These are phyloP conservation scores for Aspergillus asperescens DNA, from an alignment of 495 filamentous ascomycete genomes.

Conservation along the genomic window DNA sequence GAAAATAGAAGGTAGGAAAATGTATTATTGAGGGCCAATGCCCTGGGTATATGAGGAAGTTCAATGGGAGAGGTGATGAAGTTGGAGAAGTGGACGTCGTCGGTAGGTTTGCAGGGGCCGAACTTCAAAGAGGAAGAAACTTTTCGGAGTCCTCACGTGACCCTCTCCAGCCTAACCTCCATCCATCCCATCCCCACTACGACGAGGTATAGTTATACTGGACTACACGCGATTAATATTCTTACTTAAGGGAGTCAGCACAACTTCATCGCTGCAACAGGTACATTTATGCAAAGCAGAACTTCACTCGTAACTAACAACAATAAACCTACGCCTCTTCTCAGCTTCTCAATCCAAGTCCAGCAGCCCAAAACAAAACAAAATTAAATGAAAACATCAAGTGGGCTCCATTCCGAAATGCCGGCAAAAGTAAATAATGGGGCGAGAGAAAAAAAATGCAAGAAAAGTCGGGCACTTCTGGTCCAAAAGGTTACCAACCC, in stretches of 20 bases:
- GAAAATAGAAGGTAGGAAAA: neutral
- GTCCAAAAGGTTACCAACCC: no score
- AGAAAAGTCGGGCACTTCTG: no score
- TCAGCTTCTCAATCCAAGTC: neutral
- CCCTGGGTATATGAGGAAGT: neutral
- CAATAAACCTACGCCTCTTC: no score
- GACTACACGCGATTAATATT: no score
- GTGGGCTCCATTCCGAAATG: constrained; percentile 14
- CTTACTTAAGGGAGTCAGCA: no score
- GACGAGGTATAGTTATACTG: no score
- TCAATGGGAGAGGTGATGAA: neutral
- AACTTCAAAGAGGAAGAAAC: constrained; percentile 31
- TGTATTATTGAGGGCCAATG: neutral
- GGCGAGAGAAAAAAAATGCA: no score
- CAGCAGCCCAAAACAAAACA: neutral
- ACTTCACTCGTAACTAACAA: neutral
- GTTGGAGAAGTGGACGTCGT: constrained; percentile 22
- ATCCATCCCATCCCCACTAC: no score
- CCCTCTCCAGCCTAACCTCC: no score
- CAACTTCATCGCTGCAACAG: no score
- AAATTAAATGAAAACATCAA: constrained; percentile 1
- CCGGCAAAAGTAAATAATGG: constrained; percentile 1
- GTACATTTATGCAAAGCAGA: no score
- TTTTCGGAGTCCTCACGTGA: constrained; percentile 26
- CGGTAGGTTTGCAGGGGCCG: constrained; percentile 2